Evolutionary conservation across 352 stramenopile genomes (phyloP).

Genomic region (Phytophthora citrophthora): DNA sequence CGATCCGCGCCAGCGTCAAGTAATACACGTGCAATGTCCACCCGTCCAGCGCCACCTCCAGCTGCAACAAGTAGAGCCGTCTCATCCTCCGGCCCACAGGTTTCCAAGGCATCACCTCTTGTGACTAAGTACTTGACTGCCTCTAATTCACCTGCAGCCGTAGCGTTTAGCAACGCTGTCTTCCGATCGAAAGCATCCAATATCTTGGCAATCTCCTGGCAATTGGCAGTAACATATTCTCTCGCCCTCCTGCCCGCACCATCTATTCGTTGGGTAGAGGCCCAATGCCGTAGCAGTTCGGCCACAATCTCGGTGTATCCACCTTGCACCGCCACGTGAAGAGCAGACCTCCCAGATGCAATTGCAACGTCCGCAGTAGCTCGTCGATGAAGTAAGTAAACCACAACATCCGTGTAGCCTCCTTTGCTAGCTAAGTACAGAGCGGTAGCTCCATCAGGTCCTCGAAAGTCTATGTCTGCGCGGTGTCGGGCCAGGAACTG

Average conservation of each 20-base stretch:
- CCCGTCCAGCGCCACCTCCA: slow-evolving; percentile 6
- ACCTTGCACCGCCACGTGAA: slow-evolving; percentile 30
- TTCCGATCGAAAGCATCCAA: slow-evolving; percentile 23
- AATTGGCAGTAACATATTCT: slow-evolving; percentile 18
- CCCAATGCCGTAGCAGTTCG: slow-evolving; percentile 20
- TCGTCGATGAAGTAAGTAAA: slow-evolving; percentile 20
- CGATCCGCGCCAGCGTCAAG: slow-evolving; percentile 20
- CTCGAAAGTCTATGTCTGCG: slow-evolving; percentile 26
- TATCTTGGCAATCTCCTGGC: slow-evolving; percentile 20
- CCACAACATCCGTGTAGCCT: slow-evolving; percentile 17
- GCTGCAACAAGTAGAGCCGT: slow-evolving; percentile 25
- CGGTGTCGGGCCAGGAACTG: slow-evolving; percentile 58
- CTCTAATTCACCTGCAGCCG: slow-evolving; percentile 13
- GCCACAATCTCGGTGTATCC: slow-evolving; percentile 20
- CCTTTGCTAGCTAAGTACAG: slow-evolving; percentile 27
- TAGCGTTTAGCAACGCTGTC: slow-evolving; percentile 23
- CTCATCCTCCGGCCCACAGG: slow-evolving; percentile 19
- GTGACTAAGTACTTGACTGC: slow-evolving; percentile 18
- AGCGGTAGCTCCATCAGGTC: slow-evolving; percentile 23
- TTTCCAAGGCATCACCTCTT: slow-evolving; percentile 17
- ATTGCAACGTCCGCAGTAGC: slow-evolving; percentile 20
- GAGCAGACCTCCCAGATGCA: slow-evolving; percentile 16
- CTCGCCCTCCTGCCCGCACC: slow-evolving; percentile 17
- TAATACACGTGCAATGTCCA: slow-evolving; percentile 17
- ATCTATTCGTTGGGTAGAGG: slow-evolving; percentile 24